Base-by-base conservation (phyloP, 208 protist genomes). In the Acanthamoeba triangularis region DNA sequence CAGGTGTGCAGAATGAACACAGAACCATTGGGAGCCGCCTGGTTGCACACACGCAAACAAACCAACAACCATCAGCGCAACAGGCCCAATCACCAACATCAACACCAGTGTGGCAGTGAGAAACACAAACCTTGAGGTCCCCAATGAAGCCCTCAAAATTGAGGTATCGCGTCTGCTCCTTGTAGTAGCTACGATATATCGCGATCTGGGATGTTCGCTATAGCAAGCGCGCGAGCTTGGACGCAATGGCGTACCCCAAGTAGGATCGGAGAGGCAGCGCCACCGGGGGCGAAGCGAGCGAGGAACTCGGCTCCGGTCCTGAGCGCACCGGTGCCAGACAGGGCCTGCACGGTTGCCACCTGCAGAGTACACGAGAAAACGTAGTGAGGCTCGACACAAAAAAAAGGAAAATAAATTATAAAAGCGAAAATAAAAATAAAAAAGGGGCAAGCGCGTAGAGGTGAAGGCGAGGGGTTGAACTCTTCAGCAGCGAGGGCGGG, bases 1-100 rank as follows among this genome's bases (percentile, higher is more conserved):
- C 99, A 99, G 25, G 98, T 97, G 96, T 99, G 99, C 52, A 99
- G 96, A 30, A 99, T 72, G 37, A 99, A 97, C 11, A 99, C 97
- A 44, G 98, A 99, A 30, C 98, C 97, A 25, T 98, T 96, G 44
- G 95, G 96, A 33, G 95, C 93, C 11, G 78, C 94, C 44, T 65
- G 35, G 47, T 98, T 72, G 44, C 44, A 49, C 44, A 49, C 41
- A 95, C 20, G 13, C 28, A 69, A 18, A 67, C 61, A 91, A 2
- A n/a, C n/a, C n/a, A 47, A 7, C 0, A 49, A 1, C 8, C 44
- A 49, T 49, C 44, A 49, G 44, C 13, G 44, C 44, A 49, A 49
- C 44, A 49, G 44, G 44, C 56, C 74, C n/a, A n/a, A n/a, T n/a
- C n/a, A n/a, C n/a, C n/a, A n/a, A n/a, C n/a, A n/a, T n/a, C n/a